Base-by-base conservation (phyloP, 176 grass and related monocot species). In the Oropetium thomaeum region DNA sequence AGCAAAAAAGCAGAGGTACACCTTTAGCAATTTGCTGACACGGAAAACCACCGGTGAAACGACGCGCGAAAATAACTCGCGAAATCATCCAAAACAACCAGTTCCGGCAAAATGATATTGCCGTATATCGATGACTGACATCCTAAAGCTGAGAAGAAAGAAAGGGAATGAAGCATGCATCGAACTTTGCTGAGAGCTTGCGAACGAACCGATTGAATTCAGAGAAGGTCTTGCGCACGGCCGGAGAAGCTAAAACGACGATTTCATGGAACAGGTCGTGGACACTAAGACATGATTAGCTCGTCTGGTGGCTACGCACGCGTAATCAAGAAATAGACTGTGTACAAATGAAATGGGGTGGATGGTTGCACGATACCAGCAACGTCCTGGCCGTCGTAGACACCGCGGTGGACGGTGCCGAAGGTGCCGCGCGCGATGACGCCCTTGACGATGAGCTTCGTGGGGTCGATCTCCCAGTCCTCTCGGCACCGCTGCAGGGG, bases 311-410 rank as follows among this genome's bases (percentile, higher is more conserved):
- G 59, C 60, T 52, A 65, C 1, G 44, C 31, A 37, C 31, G 74
- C 42, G n/a, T 8, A 37, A 32, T 14, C 13, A 20, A 32, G 40
- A 34, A 33, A 35, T 16, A n/a, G 20, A 19, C 6, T 17, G 73
- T 10, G 19, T 3, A 28, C n/a, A n/a, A 61, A 48, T 7, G 5
- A 76, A 76, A 30, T 25, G 23, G 42, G 39, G 49, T 31, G 62
- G 47, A 40, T 51, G 51, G 14, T 47, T 35, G 53, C n/a, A 73
- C 57, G 51, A 60, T 89, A 99, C 96, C 92, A 62, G 96, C 96
- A 65, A 99, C 96, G 65, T 99, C 96, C 85, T 88, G 89, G 89
- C 96, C 96, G 71, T 99, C 96, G 83, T 99, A 99, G 73, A 99
- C 69, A 20, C 96, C 96, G 40, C 96, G 92, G 60, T 99, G 96